Percentiles rank a stretch among this genome's conserved stretches.
These are phyloP conservation scores for Populus hybrid DNA, from an alignment of 441 rosid genomes.

Conservation along the genomic window DNA sequence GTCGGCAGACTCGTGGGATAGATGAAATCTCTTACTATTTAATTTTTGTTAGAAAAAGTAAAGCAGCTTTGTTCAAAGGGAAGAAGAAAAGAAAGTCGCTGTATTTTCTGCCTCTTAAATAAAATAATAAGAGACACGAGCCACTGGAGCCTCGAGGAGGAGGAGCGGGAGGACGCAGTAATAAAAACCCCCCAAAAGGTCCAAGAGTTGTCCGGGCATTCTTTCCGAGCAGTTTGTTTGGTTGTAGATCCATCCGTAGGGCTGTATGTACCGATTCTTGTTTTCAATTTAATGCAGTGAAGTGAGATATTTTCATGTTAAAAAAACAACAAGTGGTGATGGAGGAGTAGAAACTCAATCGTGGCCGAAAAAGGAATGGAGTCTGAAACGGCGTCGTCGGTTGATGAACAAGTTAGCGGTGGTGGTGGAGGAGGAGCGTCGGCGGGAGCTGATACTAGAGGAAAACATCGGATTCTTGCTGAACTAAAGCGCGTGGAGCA, in stretches of 20 bases:
- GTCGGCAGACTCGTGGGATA: too few species aligned
- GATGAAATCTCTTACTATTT: background rate
- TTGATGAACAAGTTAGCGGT: constrained; percentile 31
- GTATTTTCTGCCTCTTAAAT: constrained; percentile 9
- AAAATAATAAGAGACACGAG: background rate
- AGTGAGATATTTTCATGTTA: background rate
- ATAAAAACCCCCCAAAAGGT: background rate
- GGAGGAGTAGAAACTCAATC: background rate
- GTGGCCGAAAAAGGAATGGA: constrained; percentile 24
- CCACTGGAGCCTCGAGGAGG: background rate
- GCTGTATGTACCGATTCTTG: background rate
- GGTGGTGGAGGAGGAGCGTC: background rate
- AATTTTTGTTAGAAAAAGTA: background rate
- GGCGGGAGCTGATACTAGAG: constrained; percentile 48
- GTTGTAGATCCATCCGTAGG: background rate
- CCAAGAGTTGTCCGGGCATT: constrained; percentile 4
- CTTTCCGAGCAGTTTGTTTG: background rate
- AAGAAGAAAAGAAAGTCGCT: constrained; percentile 3
- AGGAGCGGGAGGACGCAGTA: background rate
- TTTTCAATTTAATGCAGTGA: background rate
- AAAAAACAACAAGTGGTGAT: background rate
- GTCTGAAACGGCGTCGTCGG: constrained; percentile 36
- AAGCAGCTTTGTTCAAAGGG: constrained; percentile 6
- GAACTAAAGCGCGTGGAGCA: constrained; percentile 85
- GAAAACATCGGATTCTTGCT: constrained; percentile 86